Conservation (phyloP, 2,329 filamentous ascomycete species). For the Penicillium sp. region DNA sequence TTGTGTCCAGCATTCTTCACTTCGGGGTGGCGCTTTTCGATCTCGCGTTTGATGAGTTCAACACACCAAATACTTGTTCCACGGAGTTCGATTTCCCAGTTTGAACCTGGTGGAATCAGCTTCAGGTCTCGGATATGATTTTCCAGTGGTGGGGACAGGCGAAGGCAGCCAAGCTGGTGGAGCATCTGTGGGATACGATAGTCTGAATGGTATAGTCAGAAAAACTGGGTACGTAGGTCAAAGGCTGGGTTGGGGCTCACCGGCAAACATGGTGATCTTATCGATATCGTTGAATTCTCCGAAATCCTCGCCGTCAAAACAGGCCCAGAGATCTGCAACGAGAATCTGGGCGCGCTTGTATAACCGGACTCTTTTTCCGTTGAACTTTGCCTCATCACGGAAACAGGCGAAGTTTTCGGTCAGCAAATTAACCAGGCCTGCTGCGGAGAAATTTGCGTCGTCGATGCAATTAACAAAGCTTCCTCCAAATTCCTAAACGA, state of each 20-base stretch:
- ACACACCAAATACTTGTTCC: constrained; percentile 97
- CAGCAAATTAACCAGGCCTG: constrained; percentile 81
- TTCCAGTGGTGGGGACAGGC: constrained; percentile 80
- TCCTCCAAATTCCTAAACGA: constrained; percentile 72
- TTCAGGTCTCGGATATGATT: constrained; percentile 68
- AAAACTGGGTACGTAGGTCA: neutral
- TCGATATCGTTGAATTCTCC: constrained; percentile 89
- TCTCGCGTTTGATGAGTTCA: constrained; percentile 83
- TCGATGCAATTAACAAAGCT: constrained; percentile 74
- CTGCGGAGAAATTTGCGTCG: constrained; percentile 77
- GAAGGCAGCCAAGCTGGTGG: constrained; percentile 77
- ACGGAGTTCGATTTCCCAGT: constrained; percentile 85
- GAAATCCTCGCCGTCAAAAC: constrained; percentile 79
- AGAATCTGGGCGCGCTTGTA: constrained; percentile 96
- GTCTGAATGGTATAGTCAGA: constrained; percentile 55
- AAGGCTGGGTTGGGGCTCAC: constrained; percentile 35
- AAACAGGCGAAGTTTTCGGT: constrained; percentile 84
- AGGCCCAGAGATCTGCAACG: constrained; percentile 95
- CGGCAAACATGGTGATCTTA: constrained; percentile 96
- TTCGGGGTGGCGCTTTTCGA: constrained; percentile 72
- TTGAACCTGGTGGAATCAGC: constrained; percentile 70
- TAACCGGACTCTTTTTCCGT: constrained; percentile 75
- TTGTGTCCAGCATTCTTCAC: constrained; percentile 46
- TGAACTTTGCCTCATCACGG: constrained; percentile 76
- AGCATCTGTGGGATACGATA: constrained; percentile 96